A percentile compares a stretch with the other conserved stretches of the same genome.
Conservation (phyloP, 768 basidiomycete genomes). For the Guyanaporus albipodus region DNA sequence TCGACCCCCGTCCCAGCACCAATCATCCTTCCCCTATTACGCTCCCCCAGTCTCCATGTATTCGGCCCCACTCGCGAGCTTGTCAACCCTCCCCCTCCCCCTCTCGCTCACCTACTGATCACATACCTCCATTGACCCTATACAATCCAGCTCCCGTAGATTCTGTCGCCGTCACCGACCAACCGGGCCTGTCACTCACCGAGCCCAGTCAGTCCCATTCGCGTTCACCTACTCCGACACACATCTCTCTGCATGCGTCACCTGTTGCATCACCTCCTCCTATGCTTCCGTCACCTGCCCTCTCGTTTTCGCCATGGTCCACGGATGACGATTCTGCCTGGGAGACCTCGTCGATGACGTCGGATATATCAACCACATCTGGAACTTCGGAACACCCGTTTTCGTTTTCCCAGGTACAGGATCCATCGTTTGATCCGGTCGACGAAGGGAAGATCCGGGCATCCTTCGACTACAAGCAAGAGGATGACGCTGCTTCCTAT, state of each 20-base stretch:
- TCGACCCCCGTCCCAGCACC: constrained; percentile 32
- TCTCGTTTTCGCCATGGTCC: constrained; percentile 56
- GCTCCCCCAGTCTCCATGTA: constrained; percentile 38
- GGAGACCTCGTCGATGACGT: constrained; percentile 66
- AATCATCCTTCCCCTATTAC: constrained; percentile 17
- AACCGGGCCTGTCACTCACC: background rate
- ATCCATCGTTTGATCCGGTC: constrained; percentile 15
- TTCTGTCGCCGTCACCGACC: background rate
- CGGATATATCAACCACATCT: constrained; percentile 58
- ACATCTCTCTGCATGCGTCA: constrained; percentile 28
- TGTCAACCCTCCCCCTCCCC: constrained; percentile 57
- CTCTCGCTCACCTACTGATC: constrained; percentile 38
- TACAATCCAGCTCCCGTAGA: constrained; percentile 19
- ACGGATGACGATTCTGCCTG: constrained; percentile 76
- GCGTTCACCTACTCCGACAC: constrained; percentile 38
- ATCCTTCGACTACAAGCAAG: constrained; percentile 9
- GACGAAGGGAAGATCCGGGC: constrained; percentile 14
- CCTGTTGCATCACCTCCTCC: constrained; percentile 12
- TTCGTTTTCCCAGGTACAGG: constrained; percentile 26
- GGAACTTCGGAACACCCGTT: constrained; percentile 32
- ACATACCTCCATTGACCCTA: constrained; percentile 30
- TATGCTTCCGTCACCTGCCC: constrained; percentile 13
- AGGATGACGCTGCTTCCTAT: constrained; percentile 12
- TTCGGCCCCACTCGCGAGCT: constrained; percentile 41
- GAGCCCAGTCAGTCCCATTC: constrained; percentile 21